Base-by-base conservation (phyloP, 148 eudicot genomes). In the Chenopodium suecicum region DNA sequence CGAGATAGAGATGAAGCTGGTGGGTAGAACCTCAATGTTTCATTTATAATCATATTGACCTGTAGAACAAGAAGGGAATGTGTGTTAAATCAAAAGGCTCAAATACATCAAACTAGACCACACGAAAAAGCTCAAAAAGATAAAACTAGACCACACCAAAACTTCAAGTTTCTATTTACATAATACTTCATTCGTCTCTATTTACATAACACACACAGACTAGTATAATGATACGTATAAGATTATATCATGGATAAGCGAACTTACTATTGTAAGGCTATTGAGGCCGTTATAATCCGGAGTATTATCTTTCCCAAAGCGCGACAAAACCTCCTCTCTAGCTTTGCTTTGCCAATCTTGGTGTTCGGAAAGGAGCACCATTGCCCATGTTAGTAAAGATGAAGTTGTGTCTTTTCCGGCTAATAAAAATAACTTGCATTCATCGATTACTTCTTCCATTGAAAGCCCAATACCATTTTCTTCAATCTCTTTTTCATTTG, bases 1-100 rank as follows among this genome's bases (percentile, higher is more conserved):
- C 76, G 84, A 50, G 70, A 67, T 0, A 80, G 48, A 44, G 74
- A 78, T 22, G 83, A 70, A 48, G 78, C 89, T 1, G 90, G 89
- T 50, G 90, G 87, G 75, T 90, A 86, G 56, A 88, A 68, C 76
- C 90, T 83, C 27, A 82, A 82, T 25, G 86, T 88, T 77, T 90
- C 85, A 34, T 88, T 47, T 4, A 86, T 80, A 41, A 88, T 84
- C 89, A 90, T 85, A 20, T 73, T 85, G 9, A 82, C 77, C 88
- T 87, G 85, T 62, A 52, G 2, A 17, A 14, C 4, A 54, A 10
- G 20, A 16, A 25, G 14, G 4, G 4, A 2, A 11, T 2, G 16
- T 54, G 16, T 54, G 60, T 48, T 12, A 50, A 4, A n/a, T 64
- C 68, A 64, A n/a, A 27, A 64, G 1, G 68, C 29, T 23, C 31